Evolutionary conservation across 2,329 filamentous ascomycete genomes (phyloP).

Genomic region (Trichoderma sp.): DNA sequence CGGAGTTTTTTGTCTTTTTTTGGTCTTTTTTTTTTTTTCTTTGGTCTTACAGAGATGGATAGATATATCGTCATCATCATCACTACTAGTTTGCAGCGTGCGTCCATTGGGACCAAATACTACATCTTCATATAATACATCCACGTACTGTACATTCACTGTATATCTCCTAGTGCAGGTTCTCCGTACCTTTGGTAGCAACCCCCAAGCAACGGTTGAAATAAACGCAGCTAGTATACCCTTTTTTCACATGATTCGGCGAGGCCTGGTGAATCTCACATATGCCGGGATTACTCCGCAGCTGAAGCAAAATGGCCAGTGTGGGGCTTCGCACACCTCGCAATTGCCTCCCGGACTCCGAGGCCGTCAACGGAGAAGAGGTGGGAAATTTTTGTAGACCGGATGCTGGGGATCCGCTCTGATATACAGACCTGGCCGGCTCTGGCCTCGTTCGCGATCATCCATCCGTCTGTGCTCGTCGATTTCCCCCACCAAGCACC

Average conservation of each 20-base stretch:
- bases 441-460: constrained; percentile 5
- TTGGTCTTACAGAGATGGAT: neutral
- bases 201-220: too few species aligned
- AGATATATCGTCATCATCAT: neutral
- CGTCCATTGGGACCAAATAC: neutral
- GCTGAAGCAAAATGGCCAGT: neutral
- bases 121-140: neutral
- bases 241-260: neutral
- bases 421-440: neutral
- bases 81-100: neutral
- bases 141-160: neutral
- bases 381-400: constrained; percentile 34
- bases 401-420: constrained; percentile 19
- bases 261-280: neutral
- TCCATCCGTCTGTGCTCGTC: neutral
- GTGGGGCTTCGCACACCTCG: constrained; percentile 15
- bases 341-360: constrained; percentile 31
- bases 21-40: neutral
- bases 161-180: too few species aligned
- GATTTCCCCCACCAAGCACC: neutral
- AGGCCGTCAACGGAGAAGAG: constrained; percentile 38
- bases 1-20: neutral
- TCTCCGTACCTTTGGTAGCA: too few species aligned
- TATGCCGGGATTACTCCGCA: constrained; percentile 11
- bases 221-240: neutral